Conservation (phyloP, 768 basidiomycete species). For the Naganishia friedmannii region DNA sequence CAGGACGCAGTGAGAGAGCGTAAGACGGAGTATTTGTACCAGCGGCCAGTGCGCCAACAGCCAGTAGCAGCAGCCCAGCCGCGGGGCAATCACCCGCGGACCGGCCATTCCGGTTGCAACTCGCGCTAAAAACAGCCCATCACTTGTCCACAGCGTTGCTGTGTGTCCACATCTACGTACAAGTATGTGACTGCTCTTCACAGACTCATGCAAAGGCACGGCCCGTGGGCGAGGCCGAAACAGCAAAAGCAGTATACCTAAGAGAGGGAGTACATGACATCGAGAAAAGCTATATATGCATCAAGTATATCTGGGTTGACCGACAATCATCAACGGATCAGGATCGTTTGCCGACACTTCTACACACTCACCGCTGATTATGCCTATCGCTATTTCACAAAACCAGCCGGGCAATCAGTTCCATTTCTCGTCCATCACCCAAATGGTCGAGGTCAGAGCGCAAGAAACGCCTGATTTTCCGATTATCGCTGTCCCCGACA, state of each 20-base stretch:
- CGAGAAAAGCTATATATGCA: background rate
- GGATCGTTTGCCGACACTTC: too few species aligned
- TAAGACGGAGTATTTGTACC: too few species aligned
- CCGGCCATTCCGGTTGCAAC: too few species aligned
- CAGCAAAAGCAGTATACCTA: background rate
- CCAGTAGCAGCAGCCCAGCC: too few species aligned
- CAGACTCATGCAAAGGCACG: background rate
- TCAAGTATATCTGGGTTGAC: background rate
- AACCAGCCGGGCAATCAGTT: conserved; percentile 19
- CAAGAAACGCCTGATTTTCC: conserved; percentile 14
- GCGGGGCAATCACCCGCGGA: too few species aligned
- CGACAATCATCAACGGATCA: background rate
- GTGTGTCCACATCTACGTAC: too few species aligned
- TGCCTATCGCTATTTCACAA: conserved; percentile 16
- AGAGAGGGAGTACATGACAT: background rate
- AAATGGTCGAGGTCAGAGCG: conserved; percentile 21
- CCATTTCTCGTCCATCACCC: conserved; percentile 20
- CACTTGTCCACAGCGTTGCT: too few species aligned
- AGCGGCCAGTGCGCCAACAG: too few species aligned
- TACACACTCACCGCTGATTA: background rate
- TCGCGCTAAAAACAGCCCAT: too few species aligned
- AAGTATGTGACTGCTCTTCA: too few species aligned
- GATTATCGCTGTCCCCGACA: conserved; percentile 26
- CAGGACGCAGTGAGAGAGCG: background rate
- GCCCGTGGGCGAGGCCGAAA: background rate